Evolutionary conservation across 2,329 filamentous ascomycete species (phyloP), one percentile per base, ranked within the genome.

Genomic region (Magnaporthiopsis incrustans): DNA sequence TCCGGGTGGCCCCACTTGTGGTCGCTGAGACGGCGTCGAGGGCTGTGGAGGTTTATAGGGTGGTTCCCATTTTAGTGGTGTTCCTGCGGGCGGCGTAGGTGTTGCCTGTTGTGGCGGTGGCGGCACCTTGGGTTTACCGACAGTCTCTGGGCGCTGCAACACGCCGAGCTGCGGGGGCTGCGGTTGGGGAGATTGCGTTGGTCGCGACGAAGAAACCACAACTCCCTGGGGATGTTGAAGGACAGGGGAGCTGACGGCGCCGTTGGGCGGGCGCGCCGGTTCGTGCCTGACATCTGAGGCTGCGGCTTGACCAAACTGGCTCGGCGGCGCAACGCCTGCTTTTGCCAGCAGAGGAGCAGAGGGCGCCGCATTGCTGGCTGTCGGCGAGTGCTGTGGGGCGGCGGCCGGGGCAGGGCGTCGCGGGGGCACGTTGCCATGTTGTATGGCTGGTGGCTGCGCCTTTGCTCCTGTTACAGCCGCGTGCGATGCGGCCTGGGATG

Each of bases 61-160:
- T 14, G 77, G 76, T 65, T 79, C 76, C 77, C 76, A 79, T 67
- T 77, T 77, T 33, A 77, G 67, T 18, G 74, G 69, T 8, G 71
- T 70, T 59, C 76, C 68, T 50, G 72, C 71, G 25, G 69, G 69
- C 14, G 70, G 66, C 62, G 72, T 71, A 33, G 71, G 67, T 32
- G 69, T 67, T 14, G 65, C 61, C 14, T 68, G 64, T 35, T 64
- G 67, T 35, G 66, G 62, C 8, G 67, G 70, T 3, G 70, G 66
- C 14, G 71, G 71, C 26, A 69, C 73, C 65, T 70, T 72, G n/a
- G 70, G 67, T 64, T 74, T 75, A 14, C 68, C 67, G 26, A 71
- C 61, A 22, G 64, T 68, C 30, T 75, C 75, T 15, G 74, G 75
- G 53, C 72, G 72, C 65, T 75, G 76, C 22, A 74, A 63, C 27